Conservation (phyloP, 768 basidiomycete species). For the Amanita polypyramis region DNA sequence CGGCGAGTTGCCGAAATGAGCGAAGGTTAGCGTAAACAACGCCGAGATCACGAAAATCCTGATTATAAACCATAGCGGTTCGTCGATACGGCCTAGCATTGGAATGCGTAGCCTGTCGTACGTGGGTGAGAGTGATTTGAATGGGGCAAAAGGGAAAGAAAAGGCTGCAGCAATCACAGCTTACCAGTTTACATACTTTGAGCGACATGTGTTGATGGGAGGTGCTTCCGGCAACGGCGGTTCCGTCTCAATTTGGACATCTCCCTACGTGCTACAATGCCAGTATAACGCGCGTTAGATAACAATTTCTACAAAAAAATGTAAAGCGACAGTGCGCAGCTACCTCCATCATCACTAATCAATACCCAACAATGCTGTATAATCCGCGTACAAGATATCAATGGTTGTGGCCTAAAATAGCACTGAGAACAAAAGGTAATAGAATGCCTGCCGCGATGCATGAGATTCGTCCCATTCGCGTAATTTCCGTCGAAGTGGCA, state of each 20-base stretch:
- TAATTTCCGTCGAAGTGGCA: constrained; percentile 27
- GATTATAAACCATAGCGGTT: neutral
- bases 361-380: neutral
- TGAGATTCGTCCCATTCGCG: constrained; percentile 32
- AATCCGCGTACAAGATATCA: constrained; percentile 10
- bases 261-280: no score
- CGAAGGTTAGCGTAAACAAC: neutral
- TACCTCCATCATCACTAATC: neutral
- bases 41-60: neutral
- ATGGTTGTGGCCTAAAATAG: constrained; percentile 55
- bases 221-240: neutral
- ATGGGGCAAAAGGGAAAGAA: neutral
- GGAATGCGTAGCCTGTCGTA: neutral
- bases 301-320: no score
- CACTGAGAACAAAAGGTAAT: constrained; percentile 51
- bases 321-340: no score
- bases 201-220: constrained; percentile 4
- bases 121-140: neutral
- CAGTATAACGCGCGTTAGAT: no score
- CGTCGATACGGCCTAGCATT: neutral
- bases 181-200: neutral
- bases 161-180: neutral
- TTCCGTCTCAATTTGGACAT: no score
- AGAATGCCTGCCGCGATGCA: constrained; percentile 63
- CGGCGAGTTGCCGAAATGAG: neutral